These are phyloP conservation scores for Aspergillus leporis DNA, from an alignment of 495 filamentous ascomycete species.

Conservation along the genomic window DNA sequence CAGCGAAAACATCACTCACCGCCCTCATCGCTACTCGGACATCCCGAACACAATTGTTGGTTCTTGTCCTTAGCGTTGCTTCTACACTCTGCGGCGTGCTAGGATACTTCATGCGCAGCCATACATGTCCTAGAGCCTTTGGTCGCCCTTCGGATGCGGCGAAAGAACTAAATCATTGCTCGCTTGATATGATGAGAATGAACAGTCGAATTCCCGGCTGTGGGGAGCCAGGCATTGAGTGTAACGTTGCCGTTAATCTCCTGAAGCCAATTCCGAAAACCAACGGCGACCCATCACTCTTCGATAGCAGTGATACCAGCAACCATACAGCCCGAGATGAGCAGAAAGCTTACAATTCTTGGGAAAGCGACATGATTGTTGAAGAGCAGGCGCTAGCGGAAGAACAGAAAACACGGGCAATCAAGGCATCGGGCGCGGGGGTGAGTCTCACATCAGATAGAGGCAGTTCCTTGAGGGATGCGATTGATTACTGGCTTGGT, in stretches of 20 bases:
- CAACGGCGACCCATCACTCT: neutral
- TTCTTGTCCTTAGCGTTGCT: neutral
- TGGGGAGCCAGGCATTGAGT: neutral
- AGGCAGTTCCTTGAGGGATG: constrained; percentile 25
- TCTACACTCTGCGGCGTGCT: neutral
- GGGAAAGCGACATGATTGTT: neutral
- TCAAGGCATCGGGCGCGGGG: neutral
- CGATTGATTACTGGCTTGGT: constrained; percentile 39
- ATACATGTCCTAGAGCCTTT: neutral
- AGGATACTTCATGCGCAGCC: neutral
- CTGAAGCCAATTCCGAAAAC: neutral
- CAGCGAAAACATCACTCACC: neutral
- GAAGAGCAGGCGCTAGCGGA: neutral
- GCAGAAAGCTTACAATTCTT: neutral
- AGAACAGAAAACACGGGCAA: neutral
- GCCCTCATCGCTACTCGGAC: neutral
- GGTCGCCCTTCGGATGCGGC: neutral
- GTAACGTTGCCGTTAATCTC: neutral
- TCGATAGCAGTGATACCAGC: neutral
- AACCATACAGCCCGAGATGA: neutral
- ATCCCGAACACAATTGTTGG: neutral
- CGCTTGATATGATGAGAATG: neutral
- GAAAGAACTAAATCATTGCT: neutral
- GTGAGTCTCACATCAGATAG: neutral
- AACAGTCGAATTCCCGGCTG: neutral